phyloP scores from a whole-genome alignment of 345 rosid species.

The Euphorbia peplus region DNA sequence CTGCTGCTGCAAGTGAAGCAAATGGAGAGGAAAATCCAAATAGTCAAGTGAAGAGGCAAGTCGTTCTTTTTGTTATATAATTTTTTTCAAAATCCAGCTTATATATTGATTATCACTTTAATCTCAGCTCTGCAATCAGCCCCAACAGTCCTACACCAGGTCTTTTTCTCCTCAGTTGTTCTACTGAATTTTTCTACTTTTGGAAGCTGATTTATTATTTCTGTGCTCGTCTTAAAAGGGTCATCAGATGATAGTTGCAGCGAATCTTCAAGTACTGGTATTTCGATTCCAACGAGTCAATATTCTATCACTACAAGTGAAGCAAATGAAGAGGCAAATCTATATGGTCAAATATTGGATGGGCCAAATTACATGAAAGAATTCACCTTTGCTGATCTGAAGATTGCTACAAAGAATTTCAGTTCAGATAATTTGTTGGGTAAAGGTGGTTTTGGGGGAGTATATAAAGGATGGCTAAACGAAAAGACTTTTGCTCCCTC shows the following conservation, averaged over 20 bases:
- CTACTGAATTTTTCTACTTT: no score
- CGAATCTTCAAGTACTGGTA: no score
- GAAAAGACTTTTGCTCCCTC: neutral
- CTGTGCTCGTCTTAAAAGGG: no score
- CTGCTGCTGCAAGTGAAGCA: conserved; percentile 6
- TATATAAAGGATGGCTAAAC: neutral
- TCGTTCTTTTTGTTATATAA: no score
- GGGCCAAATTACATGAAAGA: conserved; percentile 40
- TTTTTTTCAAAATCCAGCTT: no score
- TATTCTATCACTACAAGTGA: no score
- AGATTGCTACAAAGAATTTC: neutral
- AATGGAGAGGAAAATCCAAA: conserved; percentile 18
- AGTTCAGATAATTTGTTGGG: neutral
- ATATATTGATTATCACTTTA: no score
- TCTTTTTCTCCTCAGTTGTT: conserved; percentile 45
- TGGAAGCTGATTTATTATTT: no score
- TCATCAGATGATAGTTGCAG: no score
- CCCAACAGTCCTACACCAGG: no score
- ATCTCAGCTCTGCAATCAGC: no score
- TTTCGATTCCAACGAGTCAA: no score
- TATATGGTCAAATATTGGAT: conserved; percentile 33
- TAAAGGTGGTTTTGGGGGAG: neutral
- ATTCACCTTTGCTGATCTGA: conserved; percentile 14
- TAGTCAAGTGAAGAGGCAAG: conserved; percentile 16
- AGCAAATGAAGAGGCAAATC: conserved; percentile 35